Percentiles rank a stretch among this genome's conserved stretches.
These are phyloP conservation scores for Crepidotus variabilis DNA, from an alignment of 768 basidiomycete genomes.

Conservation along the genomic window DNA sequence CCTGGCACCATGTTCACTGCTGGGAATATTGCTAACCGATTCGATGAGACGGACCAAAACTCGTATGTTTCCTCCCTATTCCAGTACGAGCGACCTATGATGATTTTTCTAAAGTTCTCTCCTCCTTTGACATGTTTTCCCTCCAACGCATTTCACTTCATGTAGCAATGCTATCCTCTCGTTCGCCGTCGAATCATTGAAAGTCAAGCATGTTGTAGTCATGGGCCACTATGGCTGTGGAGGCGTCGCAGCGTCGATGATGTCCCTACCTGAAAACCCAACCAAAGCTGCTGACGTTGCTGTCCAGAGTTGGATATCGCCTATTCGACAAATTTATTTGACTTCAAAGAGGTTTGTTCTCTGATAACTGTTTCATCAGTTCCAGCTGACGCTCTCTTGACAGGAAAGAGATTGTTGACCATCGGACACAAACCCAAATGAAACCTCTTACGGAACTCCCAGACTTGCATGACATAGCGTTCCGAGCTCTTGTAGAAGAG, in stretches of 20 bases:
- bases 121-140: neutral
- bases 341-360: slow-evolving; percentile 30
- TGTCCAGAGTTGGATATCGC: slow-evolving; percentile 37
- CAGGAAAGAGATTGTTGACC: slow-evolving; percentile 28
- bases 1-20: slow-evolving; percentile 30
- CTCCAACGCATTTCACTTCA: neutral
- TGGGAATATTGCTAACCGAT: slow-evolving; percentile 29
- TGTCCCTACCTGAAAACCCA: slow-evolving; percentile 15
- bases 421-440: slow-evolving; percentile 21
- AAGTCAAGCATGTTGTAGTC: slow-evolving; percentile 36
- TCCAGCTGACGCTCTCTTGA: neutral
- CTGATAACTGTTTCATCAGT: slow-evolving; percentile 22
- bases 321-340: slow-evolving; percentile 33
- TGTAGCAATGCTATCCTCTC: slow-evolving; percentile 32
- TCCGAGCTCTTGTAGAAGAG: slow-evolving; percentile 39
- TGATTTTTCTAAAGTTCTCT: neutral
- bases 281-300: slow-evolving; percentile 21
- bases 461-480: slow-evolving; percentile 20
- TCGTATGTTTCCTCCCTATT: slow-evolving; percentile 18
- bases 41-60: slow-evolving; percentile 24
- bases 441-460: slow-evolving; percentile 19
- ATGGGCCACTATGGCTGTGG: slow-evolving; percentile 44
- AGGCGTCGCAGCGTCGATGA: slow-evolving; percentile 35
- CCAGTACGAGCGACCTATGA: neutral
- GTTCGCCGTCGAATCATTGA: slow-evolving; percentile 32